Base-by-base conservation (phyloP, 345 rosid species). In the Geranium brycei region DNA sequence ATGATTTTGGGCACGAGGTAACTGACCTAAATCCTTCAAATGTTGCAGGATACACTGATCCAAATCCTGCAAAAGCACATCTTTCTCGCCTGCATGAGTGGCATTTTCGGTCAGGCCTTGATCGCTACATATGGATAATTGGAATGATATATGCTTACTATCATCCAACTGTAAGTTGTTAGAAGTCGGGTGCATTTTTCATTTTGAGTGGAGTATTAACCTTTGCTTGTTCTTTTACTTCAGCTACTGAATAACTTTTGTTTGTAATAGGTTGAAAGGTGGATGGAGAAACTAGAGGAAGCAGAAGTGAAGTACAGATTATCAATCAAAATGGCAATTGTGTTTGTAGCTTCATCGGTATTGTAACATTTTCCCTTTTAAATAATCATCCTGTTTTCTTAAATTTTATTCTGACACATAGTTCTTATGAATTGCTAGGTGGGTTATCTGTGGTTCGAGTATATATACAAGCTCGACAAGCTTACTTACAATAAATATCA, bases 81-180 rank as follows among this genome's bases (percentile, higher is more conserved):
- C 64, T 77, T 17, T 78, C 95, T 30, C 79, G 68, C 63, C 80
- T 93, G 86, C 97, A 86, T 51, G 99, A 93, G 82, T 93, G 99
- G 99, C 97, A 93, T 79, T 93, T 93, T 69, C 97, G 99, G 60
- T 93, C 99, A 0, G 99, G 99, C 60, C 99, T 93, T 80, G 99
- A 93, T 72, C 96, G 99, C 51, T 93, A 93, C 74, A 90, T 93
- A 71, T 93, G 99, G 99, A 93, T 93, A 65, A 75, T 93, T 64
- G 99, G 99, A 70, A 93, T 93, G 99, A 76, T 90, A 65, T 93
- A 90, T 80, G 99, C 99, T 51, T 93, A 90, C 79, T 93, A 83
- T 77, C 97, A 93, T 81, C 99, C 99, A 69, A 90, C 97, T 28
- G 99, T 93, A 80, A 76, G 95, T 80, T 71, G 35, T 62, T 60